Evolutionary conservation across 768 basidiomycete species (phyloP), one percentile per base, ranked within the genome.

Genomic region (Candolleomyces aberdarensis): DNA sequence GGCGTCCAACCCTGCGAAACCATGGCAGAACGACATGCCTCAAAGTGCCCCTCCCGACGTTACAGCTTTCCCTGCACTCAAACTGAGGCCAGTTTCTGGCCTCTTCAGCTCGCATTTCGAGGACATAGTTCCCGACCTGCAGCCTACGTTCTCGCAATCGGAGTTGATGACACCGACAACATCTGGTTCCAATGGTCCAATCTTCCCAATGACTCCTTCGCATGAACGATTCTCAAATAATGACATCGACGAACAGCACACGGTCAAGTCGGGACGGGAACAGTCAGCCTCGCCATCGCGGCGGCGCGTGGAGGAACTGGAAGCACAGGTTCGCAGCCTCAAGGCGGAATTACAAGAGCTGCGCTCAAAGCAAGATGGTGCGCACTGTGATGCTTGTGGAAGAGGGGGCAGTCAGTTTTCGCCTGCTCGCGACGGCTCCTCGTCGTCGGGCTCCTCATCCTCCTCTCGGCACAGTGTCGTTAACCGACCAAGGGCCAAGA

Each of bases 91-190:
- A 3, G 78, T 92, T 17, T 93, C 92, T 20, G 85, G 86, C 1
- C 76, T 87, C 47, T 94, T 94, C 71, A 88, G 88, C 67, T 75
- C 84, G 10, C 85, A 89, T 29, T 89, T 92, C 66, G 80, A 81
- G 32, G 78, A 81, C 53, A 72, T 83, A 39, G 72, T 80, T 50
- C 61, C 67, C 20, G 75, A 73, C 40, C 69, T 74, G 10, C 72
- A 76, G 36, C 55, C 62, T 26, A 36, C 36, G 11, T 64, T 56
- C 14, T 59, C 56, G 32, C 39, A 81, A 40, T 62, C 70, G 1
- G 84, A 83, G 56, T 66, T 74, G 1, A 79, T 80, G 59, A 84
- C 85, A 1, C 81, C 84, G 11, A 84, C 81, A 52, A 64, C 67
- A 65, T 36, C 44, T 46, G 44, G 64, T 57, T 66, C 69, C 19